Conservation (phyloP, 2,329 filamentous ascomycete species). For the Ascochyta clinopodiicola region DNA sequence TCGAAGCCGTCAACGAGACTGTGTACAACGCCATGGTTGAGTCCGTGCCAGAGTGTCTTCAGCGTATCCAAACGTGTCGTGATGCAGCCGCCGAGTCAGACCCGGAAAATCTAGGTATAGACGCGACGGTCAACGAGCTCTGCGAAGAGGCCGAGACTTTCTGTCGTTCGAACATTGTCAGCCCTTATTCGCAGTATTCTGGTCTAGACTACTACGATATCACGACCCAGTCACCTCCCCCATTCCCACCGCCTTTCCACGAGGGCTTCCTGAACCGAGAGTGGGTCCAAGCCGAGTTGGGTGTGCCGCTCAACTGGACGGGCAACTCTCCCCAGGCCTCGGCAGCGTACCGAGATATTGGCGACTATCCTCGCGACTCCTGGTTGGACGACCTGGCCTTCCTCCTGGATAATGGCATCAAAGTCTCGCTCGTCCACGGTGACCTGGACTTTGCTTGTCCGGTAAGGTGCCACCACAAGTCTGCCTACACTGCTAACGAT, state of each 20-base stretch:
- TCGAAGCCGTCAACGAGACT: constrained; percentile 54
- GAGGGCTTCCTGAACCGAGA: constrained; percentile 52
- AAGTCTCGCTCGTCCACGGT: constrained; percentile 27
- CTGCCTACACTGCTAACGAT: constrained; percentile 25
- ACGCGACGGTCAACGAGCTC: constrained; percentile 47
- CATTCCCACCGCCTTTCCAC: constrained; percentile 28
- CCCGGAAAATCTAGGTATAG: constrained; percentile 47
- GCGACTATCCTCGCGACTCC: constrained; percentile 54
- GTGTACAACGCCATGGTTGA: constrained; percentile 24
- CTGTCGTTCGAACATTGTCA: constrained; percentile 26
- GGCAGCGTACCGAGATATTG: constrained; percentile 34
- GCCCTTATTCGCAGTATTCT: constrained; percentile 23
- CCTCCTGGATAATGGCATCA: constrained; percentile 55
- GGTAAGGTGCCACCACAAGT: neutral
- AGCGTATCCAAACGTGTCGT: constrained; percentile 19
- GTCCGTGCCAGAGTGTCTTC: constrained; percentile 22
- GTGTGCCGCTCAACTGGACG: constrained; percentile 61
- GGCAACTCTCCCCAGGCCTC: constrained; percentile 25
- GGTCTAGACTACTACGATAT: constrained; percentile 31
- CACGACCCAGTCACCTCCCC: constrained; percentile 23
- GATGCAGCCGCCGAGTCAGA: constrained; percentile 25
- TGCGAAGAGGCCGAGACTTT: constrained; percentile 60
- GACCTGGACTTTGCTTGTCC: constrained; percentile 55
- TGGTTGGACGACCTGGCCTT: constrained; percentile 45
- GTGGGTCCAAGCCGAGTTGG: constrained; percentile 63